phyloP scores from a whole-genome alignment of 257 asterid species.

The Nicotiana otophora region DNA sequence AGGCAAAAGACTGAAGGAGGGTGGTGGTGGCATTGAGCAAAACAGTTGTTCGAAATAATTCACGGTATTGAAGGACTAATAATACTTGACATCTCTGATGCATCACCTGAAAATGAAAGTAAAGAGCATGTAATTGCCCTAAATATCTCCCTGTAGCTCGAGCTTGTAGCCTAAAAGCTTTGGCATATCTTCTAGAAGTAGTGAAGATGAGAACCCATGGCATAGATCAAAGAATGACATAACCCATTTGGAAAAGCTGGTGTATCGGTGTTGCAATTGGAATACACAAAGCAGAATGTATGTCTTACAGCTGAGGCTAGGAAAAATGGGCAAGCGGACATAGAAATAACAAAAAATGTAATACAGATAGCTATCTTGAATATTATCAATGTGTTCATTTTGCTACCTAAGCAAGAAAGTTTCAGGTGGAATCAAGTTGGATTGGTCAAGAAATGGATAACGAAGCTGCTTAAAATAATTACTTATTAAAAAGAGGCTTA shows the following conservation, averaged over 20 bases:
- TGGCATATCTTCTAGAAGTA: neutral
- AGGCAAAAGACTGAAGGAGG: neutral
- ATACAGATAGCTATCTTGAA: neutral
- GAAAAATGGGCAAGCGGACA: neutral
- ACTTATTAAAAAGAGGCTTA: neutral
- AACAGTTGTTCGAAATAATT: neutral
- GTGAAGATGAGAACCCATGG: neutral
- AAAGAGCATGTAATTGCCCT: neutral
- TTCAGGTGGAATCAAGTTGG: neutral
- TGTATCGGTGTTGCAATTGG: neutral
- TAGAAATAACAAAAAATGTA: neutral
- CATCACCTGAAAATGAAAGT: slow-evolving; percentile 4
- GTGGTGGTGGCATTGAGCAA: neutral
- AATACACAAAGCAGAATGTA: neutral
- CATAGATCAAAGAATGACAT: neutral
- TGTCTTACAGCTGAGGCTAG: neutral
- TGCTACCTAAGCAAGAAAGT: neutral
- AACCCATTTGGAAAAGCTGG: slow-evolving; percentile 2
- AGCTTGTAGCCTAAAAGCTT: neutral
- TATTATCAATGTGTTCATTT: neutral
- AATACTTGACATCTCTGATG: neutral
- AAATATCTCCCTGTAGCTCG: neutral
- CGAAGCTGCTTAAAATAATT: neutral
- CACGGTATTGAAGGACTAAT: neutral
- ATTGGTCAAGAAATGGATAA: neutral